Percentiles rank a stretch among this genome's conserved stretches.
Conservation (phyloP, 2,329 filamentous ascomycete genomes). For the Bipolaris oryzae region DNA sequence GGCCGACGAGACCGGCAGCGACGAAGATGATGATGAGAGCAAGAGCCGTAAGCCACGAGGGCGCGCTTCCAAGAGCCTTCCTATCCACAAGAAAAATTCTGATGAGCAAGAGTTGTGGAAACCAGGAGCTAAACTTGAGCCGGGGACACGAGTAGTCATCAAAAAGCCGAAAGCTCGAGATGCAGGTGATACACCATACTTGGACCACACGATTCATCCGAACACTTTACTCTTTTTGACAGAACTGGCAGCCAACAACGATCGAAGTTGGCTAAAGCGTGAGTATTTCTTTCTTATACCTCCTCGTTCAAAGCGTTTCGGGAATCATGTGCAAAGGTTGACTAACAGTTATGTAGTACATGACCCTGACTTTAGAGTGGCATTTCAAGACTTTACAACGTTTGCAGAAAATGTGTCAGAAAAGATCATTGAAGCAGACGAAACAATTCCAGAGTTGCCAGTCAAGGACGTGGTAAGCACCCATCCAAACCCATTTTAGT, state of each 20-base stretch:
- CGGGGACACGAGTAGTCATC: conserved; percentile 66
- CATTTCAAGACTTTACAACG: conserved; percentile 79
- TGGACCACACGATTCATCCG: conserved; percentile 64
- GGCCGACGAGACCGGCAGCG: conserved; percentile 39
- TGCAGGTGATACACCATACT: conserved; percentile 63
- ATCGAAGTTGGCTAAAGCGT: conserved; percentile 69
- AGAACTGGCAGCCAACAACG: conserved; percentile 66
- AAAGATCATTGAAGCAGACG: conserved; percentile 73
- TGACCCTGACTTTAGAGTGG: conserved; percentile 77
- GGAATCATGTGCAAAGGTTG: not conserved
- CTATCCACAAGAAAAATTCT: conserved; percentile 28
- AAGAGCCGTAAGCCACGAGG: conserved; percentile 34
- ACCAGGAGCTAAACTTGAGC: conserved; percentile 62
- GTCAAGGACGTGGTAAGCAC: conserved; percentile 74
- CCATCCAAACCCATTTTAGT: not conserved
- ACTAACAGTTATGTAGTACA: conserved; percentile 62
- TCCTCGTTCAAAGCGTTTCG: not conserved
- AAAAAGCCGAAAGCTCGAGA: conserved; percentile 67
- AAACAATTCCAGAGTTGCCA: conserved; percentile 84
- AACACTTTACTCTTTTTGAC: conserved; percentile 67
- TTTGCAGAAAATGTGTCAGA: conserved; percentile 76
- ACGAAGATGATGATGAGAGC: conserved; percentile 36
- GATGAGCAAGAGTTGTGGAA: conserved; percentile 62
- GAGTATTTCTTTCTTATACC: conserved; percentile 27
- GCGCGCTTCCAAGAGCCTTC: conserved; percentile 25